phyloP scores from a whole-genome alignment of 2,329 filamentous ascomycete species.

The Ceratocystiopsis brevicomis region DNA sequence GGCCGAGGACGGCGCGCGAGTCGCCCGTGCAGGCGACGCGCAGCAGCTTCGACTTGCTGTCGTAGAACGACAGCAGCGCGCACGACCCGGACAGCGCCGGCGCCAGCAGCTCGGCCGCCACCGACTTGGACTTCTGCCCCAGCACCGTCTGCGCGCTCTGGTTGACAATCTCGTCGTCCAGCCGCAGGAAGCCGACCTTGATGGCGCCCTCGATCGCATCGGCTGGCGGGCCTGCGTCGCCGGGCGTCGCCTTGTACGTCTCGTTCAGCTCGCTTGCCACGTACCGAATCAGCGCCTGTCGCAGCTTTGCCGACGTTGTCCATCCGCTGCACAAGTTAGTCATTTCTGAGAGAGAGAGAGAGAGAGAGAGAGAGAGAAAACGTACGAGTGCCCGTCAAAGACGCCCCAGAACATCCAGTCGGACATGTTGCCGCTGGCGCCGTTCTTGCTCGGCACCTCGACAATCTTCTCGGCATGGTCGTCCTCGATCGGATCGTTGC shows the following conservation, averaged over 20 bases:
- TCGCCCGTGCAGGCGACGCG: slow-evolving; percentile 93
- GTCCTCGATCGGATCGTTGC: slow-evolving; percentile 95
- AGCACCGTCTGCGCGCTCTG: slow-evolving; percentile 82
- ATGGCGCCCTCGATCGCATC: slow-evolving; percentile 80
- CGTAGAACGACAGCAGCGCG: slow-evolving; percentile 89
- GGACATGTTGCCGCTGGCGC: slow-evolving; percentile 34
- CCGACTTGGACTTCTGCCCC: slow-evolving; percentile 72
- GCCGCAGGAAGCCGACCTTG: slow-evolving; percentile 70
- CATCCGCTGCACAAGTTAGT: slow-evolving; percentile 46
- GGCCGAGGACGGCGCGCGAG: slow-evolving; percentile 82
- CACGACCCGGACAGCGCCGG: slow-evolving; percentile 95
- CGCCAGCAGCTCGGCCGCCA: slow-evolving; percentile 71
- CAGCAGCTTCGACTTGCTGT: slow-evolving; percentile 67
- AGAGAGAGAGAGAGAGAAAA: slow-evolving; percentile 10
- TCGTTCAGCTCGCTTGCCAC: slow-evolving; percentile 84
- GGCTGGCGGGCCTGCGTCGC: slow-evolving; percentile 43
- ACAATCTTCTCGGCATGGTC: slow-evolving; percentile 98
- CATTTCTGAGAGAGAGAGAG: background rate
- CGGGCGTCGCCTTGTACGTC: slow-evolving; percentile 59
- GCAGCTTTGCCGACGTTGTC: slow-evolving; percentile 92
- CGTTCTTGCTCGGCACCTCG: slow-evolving; percentile 47
- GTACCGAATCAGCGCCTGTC: slow-evolving; percentile 78
- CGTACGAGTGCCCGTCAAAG: slow-evolving; percentile 87
- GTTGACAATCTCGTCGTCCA: slow-evolving; percentile 90
- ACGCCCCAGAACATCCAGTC: slow-evolving; percentile 99